Evolutionary conservation across 768 basidiomycete genomes (phyloP), one percentile per base, ranked within the genome.

Genomic region (Hysterangium stoloniferum): DNA sequence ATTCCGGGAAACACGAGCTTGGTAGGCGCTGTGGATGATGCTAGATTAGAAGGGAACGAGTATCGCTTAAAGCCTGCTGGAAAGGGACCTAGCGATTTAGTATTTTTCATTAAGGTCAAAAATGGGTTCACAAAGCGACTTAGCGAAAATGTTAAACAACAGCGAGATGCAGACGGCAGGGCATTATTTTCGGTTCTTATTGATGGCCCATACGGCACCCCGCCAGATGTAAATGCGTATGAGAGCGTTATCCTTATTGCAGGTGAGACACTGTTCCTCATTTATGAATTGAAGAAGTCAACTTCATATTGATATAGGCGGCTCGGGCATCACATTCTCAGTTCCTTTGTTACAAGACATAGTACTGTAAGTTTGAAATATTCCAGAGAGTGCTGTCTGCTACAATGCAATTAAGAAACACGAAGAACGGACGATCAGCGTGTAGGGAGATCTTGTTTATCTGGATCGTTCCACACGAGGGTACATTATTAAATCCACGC

Each of bases 61-160:
- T 45, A 48, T 38, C 52, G 31, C 34, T 13, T 19, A 29, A 48
- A 29, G 9, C 22, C 17, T 5, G 24, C n/a, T 19, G 25, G 15
- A 15, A 48, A 51, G 24, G 34, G 48, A 17, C 58, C 54, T 48
- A 68, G 64, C 46, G 31, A 3, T 34, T 20, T 35, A 34, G 8
- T 20, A 17, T 78, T 79, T 57, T 64, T 80, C 53, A 67, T 79
- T 51, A 67, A 75, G 37, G 72, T 70, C 20, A 63, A 72, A 53
- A 67, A 69, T 52, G 78, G 79, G 1, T 74, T 79, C 62, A 79
- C 79, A n/a, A 64, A 64, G 50, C 66, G 69, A 11, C 62, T 73
- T 24, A 59, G 65, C 28, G 62, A 68, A 5, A 9, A n/a, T 17
- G 32, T 36, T 11, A 13, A 12, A 4, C 20, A 41, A 17, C 20